Conservation (phyloP, 768 basidiomycete species). For the Coprinopsis strossmayeri region DNA sequence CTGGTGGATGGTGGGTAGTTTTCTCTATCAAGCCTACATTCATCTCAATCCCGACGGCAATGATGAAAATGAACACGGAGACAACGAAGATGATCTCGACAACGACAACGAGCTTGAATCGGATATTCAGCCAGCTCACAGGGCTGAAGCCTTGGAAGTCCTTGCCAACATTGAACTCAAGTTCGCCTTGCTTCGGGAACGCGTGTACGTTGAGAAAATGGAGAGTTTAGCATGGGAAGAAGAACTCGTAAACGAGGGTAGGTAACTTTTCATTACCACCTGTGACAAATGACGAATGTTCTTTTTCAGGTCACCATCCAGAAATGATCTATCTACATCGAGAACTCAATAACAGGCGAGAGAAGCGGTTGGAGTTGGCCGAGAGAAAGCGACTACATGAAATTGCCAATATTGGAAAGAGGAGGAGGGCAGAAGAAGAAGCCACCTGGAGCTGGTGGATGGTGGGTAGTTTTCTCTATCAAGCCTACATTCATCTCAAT, state of each 20-base stretch:
- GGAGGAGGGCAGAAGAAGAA: conserved; percentile 63
- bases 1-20: conserved; percentile 74
- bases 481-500: neutral
- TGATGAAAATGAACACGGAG: conserved; percentile 28
- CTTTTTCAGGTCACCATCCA: conserved; percentile 66
- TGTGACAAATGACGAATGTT: conserved; percentile 6
- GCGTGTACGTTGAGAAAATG: conserved; percentile 93
- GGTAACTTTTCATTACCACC: too few relatives aligned
- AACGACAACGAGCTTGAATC: conserved; percentile 23
- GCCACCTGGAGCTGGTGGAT: conserved; percentile 91
- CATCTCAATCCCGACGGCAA: conserved; percentile 5
- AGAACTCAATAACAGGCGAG: conserved; percentile 70
- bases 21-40: neutral
- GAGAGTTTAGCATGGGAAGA: conserved; percentile 88
- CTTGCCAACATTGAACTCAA: conserved; percentile 89
- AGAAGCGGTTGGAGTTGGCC: conserved; percentile 78
- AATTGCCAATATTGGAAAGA: conserved; percentile 51
- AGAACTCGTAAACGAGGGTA: conserved; percentile 67
- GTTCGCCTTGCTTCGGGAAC: conserved; percentile 81
- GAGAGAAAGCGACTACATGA: conserved; percentile 68
- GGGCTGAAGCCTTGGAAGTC: conserved; percentile 83
- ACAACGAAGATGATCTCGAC: conserved; percentile 26
- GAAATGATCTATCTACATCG: conserved; percentile 78
- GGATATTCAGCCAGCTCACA: conserved; percentile 75
- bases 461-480: conserved; percentile 34